Evolutionary conservation across 129 eudicot species (phyloP).

Genomic region (Mikania micrantha): DNA sequence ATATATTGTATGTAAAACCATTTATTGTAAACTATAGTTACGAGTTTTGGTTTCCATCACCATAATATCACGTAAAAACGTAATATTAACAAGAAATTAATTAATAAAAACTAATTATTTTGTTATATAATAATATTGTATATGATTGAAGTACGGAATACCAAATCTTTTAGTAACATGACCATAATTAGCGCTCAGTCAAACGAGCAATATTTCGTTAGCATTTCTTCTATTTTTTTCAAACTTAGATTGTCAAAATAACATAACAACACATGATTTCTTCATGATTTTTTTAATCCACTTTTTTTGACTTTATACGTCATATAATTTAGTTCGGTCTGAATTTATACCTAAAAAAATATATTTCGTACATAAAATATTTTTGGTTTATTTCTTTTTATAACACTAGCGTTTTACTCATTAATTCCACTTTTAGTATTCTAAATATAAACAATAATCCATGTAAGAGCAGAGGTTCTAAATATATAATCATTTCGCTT

Average conservation of each 20-base stretch:
- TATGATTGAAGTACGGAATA: constrained; percentile 8
- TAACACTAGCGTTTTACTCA: no score
- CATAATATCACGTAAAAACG: not conserved
- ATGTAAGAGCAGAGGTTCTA: no score
- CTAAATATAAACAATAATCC: no score
- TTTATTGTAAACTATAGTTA: not conserved
- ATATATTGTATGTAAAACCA: no score
- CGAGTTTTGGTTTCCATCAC: not conserved
- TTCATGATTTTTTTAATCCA: constrained; percentile 2
- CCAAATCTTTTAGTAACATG: constrained; percentile 10
- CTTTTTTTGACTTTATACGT: constrained; percentile 7
- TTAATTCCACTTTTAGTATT: no score
- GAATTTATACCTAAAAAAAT: not conserved
- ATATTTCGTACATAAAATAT: not conserved
- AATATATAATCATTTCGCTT: no score
- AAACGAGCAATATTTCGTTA: not conserved
- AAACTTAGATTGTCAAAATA: not conserved
- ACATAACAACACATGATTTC: not conserved
- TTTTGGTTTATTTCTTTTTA: not conserved
- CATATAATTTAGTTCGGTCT: not conserved
- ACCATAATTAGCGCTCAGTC: constrained; percentile 16
- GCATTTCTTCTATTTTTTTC: not conserved
- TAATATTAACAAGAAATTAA: not conserved
- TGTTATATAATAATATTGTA: not conserved
- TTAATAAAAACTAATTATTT: not conserved